These are phyloP conservation scores for Bipolaris gigantea DNA, from an alignment of 2,329 filamentous ascomycete species.

Conservation along the genomic window DNA sequence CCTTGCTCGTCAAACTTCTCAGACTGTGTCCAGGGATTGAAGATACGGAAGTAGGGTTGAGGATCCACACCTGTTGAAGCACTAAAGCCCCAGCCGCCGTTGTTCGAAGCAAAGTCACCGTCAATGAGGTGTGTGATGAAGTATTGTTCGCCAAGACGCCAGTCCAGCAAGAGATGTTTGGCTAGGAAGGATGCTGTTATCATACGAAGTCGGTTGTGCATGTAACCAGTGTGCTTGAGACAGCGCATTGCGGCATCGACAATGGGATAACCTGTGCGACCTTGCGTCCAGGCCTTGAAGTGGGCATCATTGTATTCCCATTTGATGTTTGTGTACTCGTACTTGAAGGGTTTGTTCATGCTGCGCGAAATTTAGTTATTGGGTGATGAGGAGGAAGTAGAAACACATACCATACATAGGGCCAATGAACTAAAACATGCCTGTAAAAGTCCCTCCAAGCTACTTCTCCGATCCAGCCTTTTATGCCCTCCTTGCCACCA, in stretches of 20 bases:
- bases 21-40: conserved; percentile 82
- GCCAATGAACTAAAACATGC: conserved; percentile 78
- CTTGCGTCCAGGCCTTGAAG: conserved; percentile 68
- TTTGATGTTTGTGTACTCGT: conserved; percentile 76
- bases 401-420: conserved; percentile 68
- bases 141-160: conserved; percentile 55
- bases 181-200: conserved; percentile 54
- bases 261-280: conserved; percentile 51
- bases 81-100: conserved; percentile 68
- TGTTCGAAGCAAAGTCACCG: conserved; percentile 54
- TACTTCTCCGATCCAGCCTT: conserved; percentile 55
- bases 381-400: not conserved
- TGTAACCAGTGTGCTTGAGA: conserved; percentile 53
- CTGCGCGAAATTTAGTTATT: conserved; percentile 31
- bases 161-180: conserved; percentile 55
- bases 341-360: conserved; percentile 80
- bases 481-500: conserved; percentile 47
- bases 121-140: conserved; percentile 55
- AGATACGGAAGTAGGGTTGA: conserved; percentile 88
- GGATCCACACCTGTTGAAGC: conserved; percentile 76
- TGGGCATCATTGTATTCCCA: conserved; percentile 64
- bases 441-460: conserved; percentile 57
- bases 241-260: conserved; percentile 58
- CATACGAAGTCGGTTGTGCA: conserved; percentile 59
- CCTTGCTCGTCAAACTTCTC: conserved; percentile 82